Evolutionary conservation across 768 basidiomycete species (phyloP), one percentile per base, ranked within the genome.

Genomic region (Cystobasidiopsis lactophilus): DNA sequence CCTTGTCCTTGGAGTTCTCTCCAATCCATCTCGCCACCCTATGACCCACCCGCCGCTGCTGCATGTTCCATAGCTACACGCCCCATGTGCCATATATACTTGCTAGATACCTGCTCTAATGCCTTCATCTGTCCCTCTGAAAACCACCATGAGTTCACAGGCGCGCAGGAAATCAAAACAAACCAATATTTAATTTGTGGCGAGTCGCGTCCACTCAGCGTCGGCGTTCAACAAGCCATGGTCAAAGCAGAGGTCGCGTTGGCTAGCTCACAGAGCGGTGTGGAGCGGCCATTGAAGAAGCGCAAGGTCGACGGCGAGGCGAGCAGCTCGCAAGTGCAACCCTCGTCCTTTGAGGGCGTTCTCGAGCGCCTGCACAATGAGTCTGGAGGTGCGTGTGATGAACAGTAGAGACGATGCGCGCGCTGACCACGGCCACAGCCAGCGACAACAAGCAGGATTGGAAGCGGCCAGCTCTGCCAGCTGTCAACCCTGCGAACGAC

Each of bases 291-390:
- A 4, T 43, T 30, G 27, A 26, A 14, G 19, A 21, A 41, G 23
- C 7, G 30, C 2, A 39, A 40, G 10, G 53, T 51, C 13, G 56
- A 52, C 11, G 50, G 52, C 11, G 38, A 47, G 50, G 56, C 52
- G 38, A 54, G 52, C 4, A 9, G 14, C 13, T 11, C 5, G 14
- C 45, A 43, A 19, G 41, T 43, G 9, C 9, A 43, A n/a, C 41
- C 45, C 4, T 27, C 24, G 9, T 13, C 24, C 37, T 60, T 60
- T 16, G 58, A 58, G n/a, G 21, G 26, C 18, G 44, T 57, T 23
- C 52, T 60, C n/a, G 55, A 50, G 16, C 39, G 56, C 39, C 35
- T 60, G 33, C 49, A 58, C 33, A 48, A 53, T 2, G 56, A 52
- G 2, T 47, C 55, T 58, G 35, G 31, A 52, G 38, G 47, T 49